Evolutionary conservation across 768 basidiomycete genomes (phyloP).

Genomic region (Lepiota subincarnata): DNA sequence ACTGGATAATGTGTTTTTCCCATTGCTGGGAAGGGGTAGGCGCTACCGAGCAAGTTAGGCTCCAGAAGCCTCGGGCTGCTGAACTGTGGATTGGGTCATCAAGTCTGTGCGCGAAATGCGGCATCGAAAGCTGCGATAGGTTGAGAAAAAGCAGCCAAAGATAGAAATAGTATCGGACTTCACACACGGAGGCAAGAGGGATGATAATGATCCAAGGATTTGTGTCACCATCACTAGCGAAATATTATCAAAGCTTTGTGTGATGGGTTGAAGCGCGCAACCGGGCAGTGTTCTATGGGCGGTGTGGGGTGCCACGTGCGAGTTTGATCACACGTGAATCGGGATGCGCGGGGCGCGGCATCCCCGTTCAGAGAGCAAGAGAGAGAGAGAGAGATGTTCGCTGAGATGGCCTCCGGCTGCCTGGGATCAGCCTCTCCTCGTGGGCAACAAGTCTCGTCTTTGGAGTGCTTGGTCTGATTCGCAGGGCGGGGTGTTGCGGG

Average conservation of each 20-base stretch:
- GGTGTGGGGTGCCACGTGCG: background rate
- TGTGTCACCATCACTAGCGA: background rate
- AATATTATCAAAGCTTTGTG: background rate
- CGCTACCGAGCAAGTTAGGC: background rate
- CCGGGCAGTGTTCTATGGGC: too few relatives aligned
- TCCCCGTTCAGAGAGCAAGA: too few relatives aligned
- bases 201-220: background rate
- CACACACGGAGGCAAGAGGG: background rate
- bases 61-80: background rate
- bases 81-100: background rate
- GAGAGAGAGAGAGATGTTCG: too few relatives aligned
- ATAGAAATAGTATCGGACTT: background rate
- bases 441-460: too few relatives aligned
- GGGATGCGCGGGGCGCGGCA: background rate
- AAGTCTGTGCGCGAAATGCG: background rate
- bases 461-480: too few relatives aligned
- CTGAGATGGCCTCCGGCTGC: background rate
- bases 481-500: too few relatives aligned
- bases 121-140: background rate
- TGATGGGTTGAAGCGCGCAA: background rate
- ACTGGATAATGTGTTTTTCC: background rate
- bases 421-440: background rate
- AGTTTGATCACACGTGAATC: constrained; percentile 1
- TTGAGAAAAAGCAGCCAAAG: background rate
- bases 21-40: too few relatives aligned